Evolutionary conservation across 768 basidiomycete genomes (phyloP).

Genomic region (Lactarius tabidus): DNA sequence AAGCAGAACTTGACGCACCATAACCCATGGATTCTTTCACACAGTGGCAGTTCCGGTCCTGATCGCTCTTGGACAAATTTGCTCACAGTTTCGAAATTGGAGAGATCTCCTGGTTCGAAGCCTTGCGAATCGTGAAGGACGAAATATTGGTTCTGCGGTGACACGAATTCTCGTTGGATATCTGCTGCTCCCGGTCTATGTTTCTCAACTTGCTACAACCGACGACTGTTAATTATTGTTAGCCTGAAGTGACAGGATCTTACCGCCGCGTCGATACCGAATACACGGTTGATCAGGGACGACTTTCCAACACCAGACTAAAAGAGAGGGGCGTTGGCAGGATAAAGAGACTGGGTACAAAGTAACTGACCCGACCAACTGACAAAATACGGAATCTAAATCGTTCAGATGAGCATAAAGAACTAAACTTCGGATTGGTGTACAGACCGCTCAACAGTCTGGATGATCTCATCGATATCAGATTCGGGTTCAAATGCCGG

Average conservation of each 20-base stretch:
- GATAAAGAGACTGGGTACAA: no score
- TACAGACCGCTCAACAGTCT: not conserved
- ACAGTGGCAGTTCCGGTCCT: no score
- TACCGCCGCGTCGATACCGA: not conserved
- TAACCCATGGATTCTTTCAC: no score
- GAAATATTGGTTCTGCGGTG: not conserved
- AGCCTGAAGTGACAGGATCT: not conserved
- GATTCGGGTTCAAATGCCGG: not conserved
- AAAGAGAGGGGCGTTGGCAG: no score
- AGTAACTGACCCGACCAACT: not conserved
- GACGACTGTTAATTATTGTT: not conserved
- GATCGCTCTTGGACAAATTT: no score
- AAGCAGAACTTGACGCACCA: no score
- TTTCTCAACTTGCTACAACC: no score
- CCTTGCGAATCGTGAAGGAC: not conserved
- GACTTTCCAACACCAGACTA: not conserved
- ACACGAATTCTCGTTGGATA: not conserved
- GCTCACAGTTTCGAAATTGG: not conserved
- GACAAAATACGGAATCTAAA: not conserved
- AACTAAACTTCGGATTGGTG: not conserved
- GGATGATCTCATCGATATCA: not conserved
- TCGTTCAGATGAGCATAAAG: not conserved
- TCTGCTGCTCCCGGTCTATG: not conserved
- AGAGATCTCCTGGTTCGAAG: not conserved
- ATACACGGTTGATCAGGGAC: not conserved